phyloP scores from a whole-genome alignment of 108 stramenopile species.

The Seminavis robusta region DNA sequence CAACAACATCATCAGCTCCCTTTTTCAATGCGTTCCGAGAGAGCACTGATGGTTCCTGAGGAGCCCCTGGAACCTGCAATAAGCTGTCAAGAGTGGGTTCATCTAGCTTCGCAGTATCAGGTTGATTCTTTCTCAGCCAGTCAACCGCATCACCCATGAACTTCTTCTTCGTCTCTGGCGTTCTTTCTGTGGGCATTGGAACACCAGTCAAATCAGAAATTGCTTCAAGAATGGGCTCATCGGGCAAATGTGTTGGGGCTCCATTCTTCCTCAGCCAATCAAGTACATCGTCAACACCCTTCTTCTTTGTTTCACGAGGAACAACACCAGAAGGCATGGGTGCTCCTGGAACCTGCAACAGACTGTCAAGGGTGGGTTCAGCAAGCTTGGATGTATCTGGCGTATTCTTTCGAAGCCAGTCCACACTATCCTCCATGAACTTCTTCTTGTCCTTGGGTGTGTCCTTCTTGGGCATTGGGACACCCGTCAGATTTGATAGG shows the following conservation, averaged over 20 bases:
- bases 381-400: conserved; percentile 6
- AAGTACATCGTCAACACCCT: background rate
- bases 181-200: background rate
- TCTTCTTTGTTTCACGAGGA: background rate
- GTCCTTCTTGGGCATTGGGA: conserved; percentile 3
- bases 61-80: background rate
- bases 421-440: conserved; percentile 21
- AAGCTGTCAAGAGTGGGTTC: background rate
- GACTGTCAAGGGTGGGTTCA: conserved; percentile 5
- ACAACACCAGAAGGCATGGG: background rate
- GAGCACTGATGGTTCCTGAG: background rate
- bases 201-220: conserved; percentile 5
- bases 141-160: conserved; percentile 21
- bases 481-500: background rate
- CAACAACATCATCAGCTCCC: conserved; percentile 10
- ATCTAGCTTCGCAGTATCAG: background rate
- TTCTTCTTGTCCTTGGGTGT: conserved; percentile 9
- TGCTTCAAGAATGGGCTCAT: conserved; percentile 6
- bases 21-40: background rate
- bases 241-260: background rate
- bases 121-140: conserved; percentile 19
- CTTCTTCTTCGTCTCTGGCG: conserved; percentile 11
- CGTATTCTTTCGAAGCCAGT: conserved; percentile 26
- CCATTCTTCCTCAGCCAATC: conserved; percentile 2
- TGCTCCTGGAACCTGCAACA: background rate